Conservation (phyloP, 2,329 filamentous ascomycete genomes). For the Colletotrichum filicis region DNA sequence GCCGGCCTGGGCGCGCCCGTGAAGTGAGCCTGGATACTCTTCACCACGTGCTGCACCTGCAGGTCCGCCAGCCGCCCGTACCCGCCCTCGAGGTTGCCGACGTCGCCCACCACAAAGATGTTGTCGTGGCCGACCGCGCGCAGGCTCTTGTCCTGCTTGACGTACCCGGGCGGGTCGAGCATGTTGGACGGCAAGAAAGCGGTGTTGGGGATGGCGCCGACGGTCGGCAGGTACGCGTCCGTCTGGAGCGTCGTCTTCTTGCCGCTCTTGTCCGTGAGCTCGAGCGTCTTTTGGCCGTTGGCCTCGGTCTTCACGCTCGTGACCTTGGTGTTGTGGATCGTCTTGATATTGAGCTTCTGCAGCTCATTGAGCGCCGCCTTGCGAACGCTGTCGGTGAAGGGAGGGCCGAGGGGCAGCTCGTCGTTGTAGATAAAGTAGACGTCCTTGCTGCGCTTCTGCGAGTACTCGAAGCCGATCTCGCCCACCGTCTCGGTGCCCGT, state of each 20-base stretch:
- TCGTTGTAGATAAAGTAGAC: slow-evolving; percentile 55
- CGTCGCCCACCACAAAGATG: slow-evolving; percentile 58
- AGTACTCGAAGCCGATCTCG: slow-evolving; percentile 62
- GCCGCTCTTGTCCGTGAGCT: slow-evolving; percentile 47
- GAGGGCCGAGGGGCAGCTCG: slow-evolving; percentile 49
- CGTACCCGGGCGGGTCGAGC: slow-evolving; percentile 45
- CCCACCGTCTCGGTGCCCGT: slow-evolving; percentile 63
- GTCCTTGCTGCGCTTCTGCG: slow-evolving; percentile 54
- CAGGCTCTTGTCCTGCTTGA: slow-evolving; percentile 51
- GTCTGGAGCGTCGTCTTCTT: slow-evolving; percentile 50
- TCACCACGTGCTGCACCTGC: slow-evolving; percentile 48
- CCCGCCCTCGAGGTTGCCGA: slow-evolving; percentile 50
- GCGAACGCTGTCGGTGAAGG: slow-evolving; percentile 49
- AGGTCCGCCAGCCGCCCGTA: slow-evolving; percentile 45
- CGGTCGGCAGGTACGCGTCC: slow-evolving; percentile 59
- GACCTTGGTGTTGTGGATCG: slow-evolving; percentile 53
- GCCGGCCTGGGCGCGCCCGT: slow-evolving; percentile 39
- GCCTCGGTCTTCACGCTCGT: slow-evolving; percentile 34
- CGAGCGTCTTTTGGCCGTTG: slow-evolving; percentile 44
- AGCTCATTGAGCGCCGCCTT: slow-evolving; percentile 52
- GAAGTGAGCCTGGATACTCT: slow-evolving; percentile 47
- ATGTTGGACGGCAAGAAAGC: slow-evolving; percentile 52
- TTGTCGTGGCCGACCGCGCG: slow-evolving; percentile 48
- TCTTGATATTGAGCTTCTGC: slow-evolving; percentile 54
- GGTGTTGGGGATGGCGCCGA: slow-evolving; percentile 57